Conservation (phyloP, 1,139 yeast genomes). For the Saccharomycopsis hybrid region DNA sequence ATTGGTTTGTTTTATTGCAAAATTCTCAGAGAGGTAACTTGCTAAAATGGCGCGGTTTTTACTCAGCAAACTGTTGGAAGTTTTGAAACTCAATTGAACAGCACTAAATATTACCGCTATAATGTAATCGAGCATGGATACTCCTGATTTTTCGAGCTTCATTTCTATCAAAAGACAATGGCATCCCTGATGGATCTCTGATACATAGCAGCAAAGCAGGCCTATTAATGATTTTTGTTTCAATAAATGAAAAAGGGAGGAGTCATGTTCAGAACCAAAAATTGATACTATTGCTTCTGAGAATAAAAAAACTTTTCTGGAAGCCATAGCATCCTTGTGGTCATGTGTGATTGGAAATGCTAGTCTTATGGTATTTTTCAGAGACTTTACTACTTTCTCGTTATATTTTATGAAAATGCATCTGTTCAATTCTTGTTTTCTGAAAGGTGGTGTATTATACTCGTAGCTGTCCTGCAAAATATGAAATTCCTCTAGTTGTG, state of each 20-base stretch:
- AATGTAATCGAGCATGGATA: slow-evolving; percentile 29
- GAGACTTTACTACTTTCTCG: neutral
- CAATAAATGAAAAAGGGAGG: too few species aligned
- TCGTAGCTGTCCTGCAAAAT: too few species aligned
- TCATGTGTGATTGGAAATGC: neutral
- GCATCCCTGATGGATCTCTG: slow-evolving; percentile 33
- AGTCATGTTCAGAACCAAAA: too few species aligned
- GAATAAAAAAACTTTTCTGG: too few species aligned
- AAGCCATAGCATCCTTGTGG: too few species aligned
- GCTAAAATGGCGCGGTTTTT: slow-evolving; percentile 23
- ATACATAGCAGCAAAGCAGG: slow-evolving; percentile 35
- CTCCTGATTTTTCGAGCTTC: slow-evolving; percentile 38
- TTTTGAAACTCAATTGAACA: slow-evolving; percentile 23
- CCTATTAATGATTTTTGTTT: slow-evolving; percentile 25
- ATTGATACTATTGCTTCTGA: too few species aligned
- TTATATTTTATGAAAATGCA: slow-evolving; percentile 28
- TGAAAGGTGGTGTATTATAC: slow-evolving; percentile 23
- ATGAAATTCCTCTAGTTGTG: too few species aligned
- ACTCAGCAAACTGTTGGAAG: slow-evolving; percentile 11
- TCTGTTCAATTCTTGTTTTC: slow-evolving; percentile 21
- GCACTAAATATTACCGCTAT: slow-evolving; percentile 29
- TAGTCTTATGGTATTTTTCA: neutral
- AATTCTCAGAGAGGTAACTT: slow-evolving; percentile 37
- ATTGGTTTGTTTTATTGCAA: slow-evolving; percentile 39
- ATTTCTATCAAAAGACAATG: slow-evolving; percentile 40